Conservation (phyloP, 1,139 yeast genomes). For the Hyphopichia fennica region DNA sequence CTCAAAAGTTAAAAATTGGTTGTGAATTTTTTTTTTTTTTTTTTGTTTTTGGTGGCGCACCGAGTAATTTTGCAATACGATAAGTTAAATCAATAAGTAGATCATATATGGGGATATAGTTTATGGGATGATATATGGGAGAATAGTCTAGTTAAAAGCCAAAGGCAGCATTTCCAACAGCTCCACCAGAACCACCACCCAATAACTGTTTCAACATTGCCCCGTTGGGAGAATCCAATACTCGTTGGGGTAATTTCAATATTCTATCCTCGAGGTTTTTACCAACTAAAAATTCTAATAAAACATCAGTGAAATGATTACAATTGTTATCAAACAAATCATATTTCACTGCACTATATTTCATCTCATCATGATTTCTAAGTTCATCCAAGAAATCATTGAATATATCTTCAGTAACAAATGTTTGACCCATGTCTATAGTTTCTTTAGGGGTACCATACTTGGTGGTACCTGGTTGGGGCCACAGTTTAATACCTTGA, state of each 20-base stretch:
- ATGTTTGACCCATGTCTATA: constrained; percentile 55
- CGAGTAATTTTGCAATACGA: too few relatives aligned
- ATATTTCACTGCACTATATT: constrained; percentile 50
- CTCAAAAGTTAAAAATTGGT: background rate
- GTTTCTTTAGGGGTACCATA: constrained; percentile 60
- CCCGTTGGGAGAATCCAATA: constrained; percentile 63
- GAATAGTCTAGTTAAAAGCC: constrained; percentile 1
- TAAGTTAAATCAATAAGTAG: too few relatives aligned
- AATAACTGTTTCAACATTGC: constrained; percentile 37
- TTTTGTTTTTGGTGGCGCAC: too few relatives aligned
- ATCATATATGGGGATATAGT: too few relatives aligned
- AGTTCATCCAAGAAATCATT: constrained; percentile 55
- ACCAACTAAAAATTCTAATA: constrained; percentile 61
- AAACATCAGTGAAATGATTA: constrained; percentile 63
- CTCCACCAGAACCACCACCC: constrained; percentile 12
- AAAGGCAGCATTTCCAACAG: constrained; percentile 4
- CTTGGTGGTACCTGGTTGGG: constrained; percentile 53
- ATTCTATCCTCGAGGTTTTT: constrained; percentile 50
- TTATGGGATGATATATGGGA: too few relatives aligned
- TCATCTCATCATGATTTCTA: constrained; percentile 33
- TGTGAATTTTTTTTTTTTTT: background rate
- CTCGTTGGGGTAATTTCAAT: constrained; percentile 53
- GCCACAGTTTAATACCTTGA: constrained; percentile 51
- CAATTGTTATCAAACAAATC: constrained; percentile 68
- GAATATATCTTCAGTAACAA: constrained; percentile 51